Evolutionary conservation across 306 rosid genomes (phyloP).

Genomic region (Prunus persica): Prunus_persica_NCBIv2 NC_034009.1:41629501-41630000

Average conservation of each 20-base stretch:
- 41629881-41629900: constrained; percentile 85
- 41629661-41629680: background rate
- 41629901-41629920: constrained; percentile 70
- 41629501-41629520: background rate
- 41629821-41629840: constrained; percentile 80
- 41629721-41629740: constrained; percentile 30
- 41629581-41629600: too few relatives aligned
- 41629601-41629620: background rate
- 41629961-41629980: background rate
- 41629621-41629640: background rate
- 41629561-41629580: too few relatives aligned
- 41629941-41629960: background rate
- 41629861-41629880: constrained; percentile 81
- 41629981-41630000: background rate
- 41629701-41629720: constrained; percentile 14
- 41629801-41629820: constrained; percentile 80
- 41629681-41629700: background rate
- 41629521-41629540: background rate
- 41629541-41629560: too few relatives aligned
- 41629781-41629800: constrained; percentile 77
- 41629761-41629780: constrained; percentile 93
- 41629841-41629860: constrained; percentile 73
- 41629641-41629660: background rate
- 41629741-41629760: constrained; percentile 90
- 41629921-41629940: background rate